Conservation (phyloP, 1,284 basidiomycete species). For the Boletus holoroseus region DNA sequence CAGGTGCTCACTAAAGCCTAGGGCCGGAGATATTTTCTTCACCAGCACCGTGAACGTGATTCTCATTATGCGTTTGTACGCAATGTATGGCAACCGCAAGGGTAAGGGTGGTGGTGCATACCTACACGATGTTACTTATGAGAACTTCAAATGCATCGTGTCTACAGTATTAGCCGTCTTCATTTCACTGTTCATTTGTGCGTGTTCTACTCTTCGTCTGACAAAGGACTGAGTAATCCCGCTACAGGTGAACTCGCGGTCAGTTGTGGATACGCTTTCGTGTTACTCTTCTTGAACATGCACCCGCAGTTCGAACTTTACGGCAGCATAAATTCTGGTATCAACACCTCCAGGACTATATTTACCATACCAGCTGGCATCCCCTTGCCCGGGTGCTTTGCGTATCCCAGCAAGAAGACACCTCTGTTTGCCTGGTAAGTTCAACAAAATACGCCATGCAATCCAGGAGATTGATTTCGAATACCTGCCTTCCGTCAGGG, state of each 20-base stretch:
- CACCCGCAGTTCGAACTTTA: constrained; percentile 8
- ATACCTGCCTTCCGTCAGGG: background rate
- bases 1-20: background rate
- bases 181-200: background rate
- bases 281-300: background rate
- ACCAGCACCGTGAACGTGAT: constrained; percentile 5
- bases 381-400: constrained; percentile 4
- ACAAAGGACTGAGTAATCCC: background rate
- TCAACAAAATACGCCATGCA: too few species aligned
- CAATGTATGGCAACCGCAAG: constrained; percentile 6
- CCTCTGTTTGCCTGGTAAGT: background rate
- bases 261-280: background rate
- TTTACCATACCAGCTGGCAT: background rate
- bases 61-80: constrained; percentile 7
- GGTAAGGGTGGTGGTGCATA: background rate
- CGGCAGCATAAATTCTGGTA: background rate
- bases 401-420: background rate
- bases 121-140: background rate
- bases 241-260: background rate
- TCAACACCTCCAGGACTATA: background rate
- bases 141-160: background rate
- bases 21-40: constrained; percentile 5
- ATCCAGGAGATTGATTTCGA: background rate
- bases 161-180: constrained; percentile 4
- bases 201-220: background rate